A percentile compares a stretch with the other conserved stretches of the same genome.
Conservation (phyloP, 1,139 yeast genomes). For the Sugiyamaella pinicola region DNA sequence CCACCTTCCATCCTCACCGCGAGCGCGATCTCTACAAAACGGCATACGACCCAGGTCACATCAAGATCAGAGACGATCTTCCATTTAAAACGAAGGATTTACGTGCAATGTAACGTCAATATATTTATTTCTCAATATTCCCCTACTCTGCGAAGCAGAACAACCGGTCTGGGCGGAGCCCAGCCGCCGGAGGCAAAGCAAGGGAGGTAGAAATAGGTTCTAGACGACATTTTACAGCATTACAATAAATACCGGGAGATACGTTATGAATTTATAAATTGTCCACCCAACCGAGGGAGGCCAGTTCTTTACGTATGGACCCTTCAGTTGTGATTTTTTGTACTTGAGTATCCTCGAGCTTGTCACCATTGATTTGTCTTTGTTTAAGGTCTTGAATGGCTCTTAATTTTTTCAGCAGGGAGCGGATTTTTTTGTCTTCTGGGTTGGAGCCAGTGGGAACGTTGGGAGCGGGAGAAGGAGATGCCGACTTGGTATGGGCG, state of each 20-base stretch:
- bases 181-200: conserved; percentile 17
- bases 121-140: neutral
- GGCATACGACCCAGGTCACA: conserved; percentile 56
- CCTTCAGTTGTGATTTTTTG: conserved; percentile 86
- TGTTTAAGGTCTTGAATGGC: conserved; percentile 89
- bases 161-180: conserved; percentile 11
- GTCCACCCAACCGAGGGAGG: conserved; percentile 68
- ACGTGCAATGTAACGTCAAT: conserved; percentile 29
- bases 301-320: conserved; percentile 72
- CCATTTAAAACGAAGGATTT: conserved; percentile 53
- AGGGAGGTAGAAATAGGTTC: too few relatives aligned
- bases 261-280: conserved; percentile 9
- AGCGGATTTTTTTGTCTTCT: conserved; percentile 91
- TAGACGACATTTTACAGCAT: conserved; percentile 17
- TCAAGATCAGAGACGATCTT: conserved; percentile 46
- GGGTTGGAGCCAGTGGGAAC: conserved; percentile 40
- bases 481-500: conserved; percentile 15
- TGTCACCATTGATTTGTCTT: conserved; percentile 82
- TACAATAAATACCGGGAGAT: conserved; percentile 13
- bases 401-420: conserved; percentile 85
- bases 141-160: conserved; percentile 4
- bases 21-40: conserved; percentile 51
- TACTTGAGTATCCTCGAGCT: conserved; percentile 89
- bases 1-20: conserved; percentile 61
- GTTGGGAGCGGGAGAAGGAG: conserved; percentile 34